Conservation (phyloP, 2,329 filamentous ascomycete species). For the Penicillium sp. region DNA sequence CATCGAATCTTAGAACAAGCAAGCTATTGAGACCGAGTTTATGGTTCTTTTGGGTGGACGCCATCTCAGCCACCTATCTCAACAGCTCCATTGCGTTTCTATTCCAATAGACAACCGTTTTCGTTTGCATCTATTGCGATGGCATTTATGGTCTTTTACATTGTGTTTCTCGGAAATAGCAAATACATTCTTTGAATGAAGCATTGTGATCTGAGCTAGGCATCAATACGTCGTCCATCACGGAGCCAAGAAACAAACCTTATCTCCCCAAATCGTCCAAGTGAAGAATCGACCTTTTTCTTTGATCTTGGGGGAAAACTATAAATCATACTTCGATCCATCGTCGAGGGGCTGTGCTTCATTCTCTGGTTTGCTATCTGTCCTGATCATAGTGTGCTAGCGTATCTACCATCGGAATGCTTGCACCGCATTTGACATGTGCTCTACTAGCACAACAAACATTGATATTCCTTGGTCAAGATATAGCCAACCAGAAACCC, state of each 20-base stretch:
- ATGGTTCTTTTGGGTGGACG: neutral
- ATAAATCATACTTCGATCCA: neutral
- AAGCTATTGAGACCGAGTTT: neutral
- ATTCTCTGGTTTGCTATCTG: neutral
- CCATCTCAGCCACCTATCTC: neutral
- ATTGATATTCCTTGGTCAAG: neutral
- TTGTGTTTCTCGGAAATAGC: neutral
- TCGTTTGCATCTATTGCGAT: neutral
- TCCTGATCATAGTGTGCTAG: neutral
- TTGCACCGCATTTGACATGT: neutral
- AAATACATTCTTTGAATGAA: neutral
- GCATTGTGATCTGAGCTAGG: neutral
- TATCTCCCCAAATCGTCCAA: neutral
- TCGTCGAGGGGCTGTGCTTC: too few species aligned
- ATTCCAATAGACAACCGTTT: neutral
- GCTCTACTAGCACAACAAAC: neutral
- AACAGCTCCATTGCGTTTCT: neutral
- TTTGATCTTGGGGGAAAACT: neutral
- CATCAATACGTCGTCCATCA: neutral
- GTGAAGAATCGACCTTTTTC: conserved; percentile 4
- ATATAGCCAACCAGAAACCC: neutral
- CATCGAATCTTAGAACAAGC: neutral
- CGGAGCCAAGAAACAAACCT: neutral
- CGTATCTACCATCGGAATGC: neutral
- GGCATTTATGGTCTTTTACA: neutral